phyloP scores from a whole-genome alignment of 768 basidiomycete genomes.

The Phanerochaete sordida region DNA sequence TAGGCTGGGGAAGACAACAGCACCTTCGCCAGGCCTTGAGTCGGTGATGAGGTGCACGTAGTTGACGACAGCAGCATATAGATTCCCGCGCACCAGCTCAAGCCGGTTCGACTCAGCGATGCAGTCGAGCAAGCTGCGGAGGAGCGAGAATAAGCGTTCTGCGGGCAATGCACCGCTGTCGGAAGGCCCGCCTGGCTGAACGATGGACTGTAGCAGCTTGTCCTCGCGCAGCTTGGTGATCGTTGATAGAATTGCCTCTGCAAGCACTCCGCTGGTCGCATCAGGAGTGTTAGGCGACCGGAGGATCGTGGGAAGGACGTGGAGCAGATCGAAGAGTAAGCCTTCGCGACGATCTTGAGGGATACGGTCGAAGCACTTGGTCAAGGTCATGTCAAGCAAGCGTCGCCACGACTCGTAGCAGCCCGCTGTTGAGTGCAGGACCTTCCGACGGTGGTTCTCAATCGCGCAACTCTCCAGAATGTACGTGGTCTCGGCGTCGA shows the following conservation, averaged over 20 bases:
- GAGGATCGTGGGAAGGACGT: slow-evolving; percentile 71
- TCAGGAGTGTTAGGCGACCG: slow-evolving; percentile 63
- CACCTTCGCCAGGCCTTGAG: slow-evolving; percentile 31
- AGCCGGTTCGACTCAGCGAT: slow-evolving; percentile 73
- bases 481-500: slow-evolving; percentile 67
- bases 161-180: slow-evolving; percentile 60
- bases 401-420: slow-evolving; percentile 85
- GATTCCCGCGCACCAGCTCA: slow-evolving; percentile 87
- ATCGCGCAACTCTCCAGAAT: slow-evolving; percentile 80
- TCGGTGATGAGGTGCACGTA: slow-evolving; percentile 78
- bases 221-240: slow-evolving; percentile 90
- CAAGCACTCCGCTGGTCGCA: slow-evolving; percentile 75
- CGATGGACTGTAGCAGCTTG: slow-evolving; percentile 60
- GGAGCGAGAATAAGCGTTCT: slow-evolving; percentile 72
- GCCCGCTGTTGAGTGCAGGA: slow-evolving; percentile 63
- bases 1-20: slow-evolving; percentile 27
- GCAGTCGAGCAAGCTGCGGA: slow-evolving; percentile 72
- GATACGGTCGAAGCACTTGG: slow-evolving; percentile 81
- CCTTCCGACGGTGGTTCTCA: slow-evolving; percentile 85
- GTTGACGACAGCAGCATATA: slow-evolving; percentile 91
- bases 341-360: slow-evolving; percentile 82
- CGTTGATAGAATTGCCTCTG: slow-evolving; percentile 75
- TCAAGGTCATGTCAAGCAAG: slow-evolving; percentile 79
- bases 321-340: slow-evolving; percentile 87
- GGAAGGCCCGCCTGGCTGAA: slow-evolving; percentile 54